phyloP scores from a whole-genome alignment of 805 yeast genomes.

The Kodamaea laetipori region DNA sequence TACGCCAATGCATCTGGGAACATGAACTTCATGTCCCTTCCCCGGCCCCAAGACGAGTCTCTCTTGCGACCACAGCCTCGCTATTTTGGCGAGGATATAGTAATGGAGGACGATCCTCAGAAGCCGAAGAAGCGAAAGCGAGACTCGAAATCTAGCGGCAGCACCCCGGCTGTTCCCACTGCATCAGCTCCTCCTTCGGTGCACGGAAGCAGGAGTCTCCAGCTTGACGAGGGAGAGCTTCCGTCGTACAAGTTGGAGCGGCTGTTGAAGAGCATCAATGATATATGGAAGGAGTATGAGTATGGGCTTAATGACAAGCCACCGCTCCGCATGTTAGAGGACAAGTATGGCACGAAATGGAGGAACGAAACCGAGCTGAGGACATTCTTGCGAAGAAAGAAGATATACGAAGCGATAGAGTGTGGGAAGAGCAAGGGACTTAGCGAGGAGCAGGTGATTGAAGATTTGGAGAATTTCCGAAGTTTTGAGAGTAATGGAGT shows the following conservation, averaged over 20 bases:
- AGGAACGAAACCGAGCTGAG: slow-evolving; percentile 56
- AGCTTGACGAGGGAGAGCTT: slow-evolving; percentile 6
- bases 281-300: slow-evolving; percentile 60
- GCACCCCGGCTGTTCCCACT: neutral
- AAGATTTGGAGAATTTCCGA: slow-evolving; percentile 49
- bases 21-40: slow-evolving; percentile 4
- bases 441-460: slow-evolving; percentile 43
- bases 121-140: slow-evolving; percentile 7
- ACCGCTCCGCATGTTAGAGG: slow-evolving; percentile 51
- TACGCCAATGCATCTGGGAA: neutral
- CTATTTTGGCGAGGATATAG: slow-evolving; percentile 10
- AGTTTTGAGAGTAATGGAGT: slow-evolving; percentile 41
- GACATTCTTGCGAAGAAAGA: slow-evolving; percentile 54
- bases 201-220: neutral
- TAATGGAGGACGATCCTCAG: slow-evolving; percentile 7
- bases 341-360: slow-evolving; percentile 55
- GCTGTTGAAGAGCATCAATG: slow-evolving; percentile 25
- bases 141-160: slow-evolving; percentile 1
- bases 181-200: neutral
- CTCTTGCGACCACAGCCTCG: slow-evolving; percentile 4
- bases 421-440: slow-evolving; percentile 48
- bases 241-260: slow-evolving; percentile 17
- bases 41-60: neutral
- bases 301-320: slow-evolving; percentile 55
- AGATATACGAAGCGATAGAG: slow-evolving; percentile 57